Percentiles rank a stretch among this genome's conserved stretches.
These are phyloP conservation scores for Plasmodium inui DNA, from an alignment of 169 alveolate species.

Conservation along the genomic window DNA sequence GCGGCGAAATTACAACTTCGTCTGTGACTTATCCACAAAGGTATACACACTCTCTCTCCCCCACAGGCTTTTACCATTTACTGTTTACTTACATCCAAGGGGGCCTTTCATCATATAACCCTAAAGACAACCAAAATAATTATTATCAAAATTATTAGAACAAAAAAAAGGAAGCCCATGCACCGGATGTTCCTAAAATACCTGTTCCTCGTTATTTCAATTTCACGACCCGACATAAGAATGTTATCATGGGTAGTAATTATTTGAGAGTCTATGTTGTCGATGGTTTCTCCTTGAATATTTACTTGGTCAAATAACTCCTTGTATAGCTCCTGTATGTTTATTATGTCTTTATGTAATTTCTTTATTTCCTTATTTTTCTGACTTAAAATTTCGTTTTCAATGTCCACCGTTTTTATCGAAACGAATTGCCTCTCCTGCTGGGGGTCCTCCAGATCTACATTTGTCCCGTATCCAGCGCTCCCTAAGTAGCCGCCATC, in stretches of 20 bases:
- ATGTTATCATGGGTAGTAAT: conserved; percentile 67
- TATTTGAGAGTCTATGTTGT: conserved; percentile 69
- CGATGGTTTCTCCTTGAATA: conserved; percentile 69
- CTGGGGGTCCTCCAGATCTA: neutral
- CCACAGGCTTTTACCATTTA: neutral
- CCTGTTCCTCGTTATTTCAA: conserved; percentile 68
- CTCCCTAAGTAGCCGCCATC: neutral
- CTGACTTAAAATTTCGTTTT: conserved; percentile 68
- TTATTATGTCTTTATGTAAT: conserved; percentile 70
- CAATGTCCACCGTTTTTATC: conserved; percentile 57
- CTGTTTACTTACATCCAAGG: neutral
- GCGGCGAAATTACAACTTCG: neutral
- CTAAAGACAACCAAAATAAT: conserved; percentile 52
- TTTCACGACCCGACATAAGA: conserved; percentile 49
- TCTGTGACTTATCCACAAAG: neutral
- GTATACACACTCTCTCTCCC: neutral
- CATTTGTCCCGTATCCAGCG: neutral
- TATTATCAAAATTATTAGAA: conserved; percentile 27
- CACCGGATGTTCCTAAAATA: conserved; percentile 61
- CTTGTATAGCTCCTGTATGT: conserved; percentile 67
- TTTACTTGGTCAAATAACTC: conserved; percentile 69
- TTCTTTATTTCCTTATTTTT: conserved; percentile 73
- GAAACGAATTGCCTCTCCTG: conserved; percentile 53
- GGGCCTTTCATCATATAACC: conserved; percentile 12
- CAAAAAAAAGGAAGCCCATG: conserved; percentile 16